phyloP scores from a whole-genome alignment of 352 stramenopile species.

The Peronospora destructor region DNA sequence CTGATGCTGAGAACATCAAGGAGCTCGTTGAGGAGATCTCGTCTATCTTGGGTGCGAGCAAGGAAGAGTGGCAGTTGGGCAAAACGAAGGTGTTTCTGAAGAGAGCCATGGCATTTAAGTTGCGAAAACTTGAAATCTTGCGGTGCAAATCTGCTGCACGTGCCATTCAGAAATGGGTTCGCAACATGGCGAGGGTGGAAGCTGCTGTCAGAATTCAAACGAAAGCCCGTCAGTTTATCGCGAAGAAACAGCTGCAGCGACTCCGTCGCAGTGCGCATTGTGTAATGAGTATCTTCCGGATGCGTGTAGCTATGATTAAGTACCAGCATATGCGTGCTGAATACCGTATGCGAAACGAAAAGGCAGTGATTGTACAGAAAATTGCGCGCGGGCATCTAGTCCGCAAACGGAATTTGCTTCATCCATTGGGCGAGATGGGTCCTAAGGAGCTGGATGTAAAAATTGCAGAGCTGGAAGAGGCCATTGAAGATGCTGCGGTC shows the following conservation, averaged over 20 bases:
- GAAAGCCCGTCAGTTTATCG: conserved; percentile 61
- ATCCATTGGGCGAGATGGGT: conserved; percentile 68
- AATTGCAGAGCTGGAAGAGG: conserved; percentile 69
- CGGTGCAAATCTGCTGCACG: conserved; percentile 78
- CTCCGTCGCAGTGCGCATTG: conserved; percentile 56
- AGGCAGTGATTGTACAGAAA: conserved; percentile 70
- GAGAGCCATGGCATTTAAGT: conserved; percentile 66
- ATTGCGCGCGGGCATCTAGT: conserved; percentile 62
- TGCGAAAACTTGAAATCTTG: conserved; percentile 74
- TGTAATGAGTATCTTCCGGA: conserved; percentile 50
- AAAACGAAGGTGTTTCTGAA: conserved; percentile 88
- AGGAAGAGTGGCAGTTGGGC: conserved; percentile 85
- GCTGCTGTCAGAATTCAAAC: conserved; percentile 65
- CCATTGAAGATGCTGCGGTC: conserved; percentile 66
- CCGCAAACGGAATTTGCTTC: conserved; percentile 67
- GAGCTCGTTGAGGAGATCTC: conserved; percentile 83
- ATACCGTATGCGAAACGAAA: conserved; percentile 40
- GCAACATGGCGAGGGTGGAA: conserved; percentile 55
- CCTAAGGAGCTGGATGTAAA: conserved; percentile 73
- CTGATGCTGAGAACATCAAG: conserved; percentile 77
- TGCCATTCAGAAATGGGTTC: conserved; percentile 77
- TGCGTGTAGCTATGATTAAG: conserved; percentile 54
- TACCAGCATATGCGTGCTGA: conserved; percentile 49
- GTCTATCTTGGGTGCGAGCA: conserved; percentile 74
- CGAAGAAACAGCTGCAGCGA: conserved; percentile 41